Evolutionary conservation across 345 rosid species (phyloP).

Genomic region (Chamaenerion angustifolium): DNA sequence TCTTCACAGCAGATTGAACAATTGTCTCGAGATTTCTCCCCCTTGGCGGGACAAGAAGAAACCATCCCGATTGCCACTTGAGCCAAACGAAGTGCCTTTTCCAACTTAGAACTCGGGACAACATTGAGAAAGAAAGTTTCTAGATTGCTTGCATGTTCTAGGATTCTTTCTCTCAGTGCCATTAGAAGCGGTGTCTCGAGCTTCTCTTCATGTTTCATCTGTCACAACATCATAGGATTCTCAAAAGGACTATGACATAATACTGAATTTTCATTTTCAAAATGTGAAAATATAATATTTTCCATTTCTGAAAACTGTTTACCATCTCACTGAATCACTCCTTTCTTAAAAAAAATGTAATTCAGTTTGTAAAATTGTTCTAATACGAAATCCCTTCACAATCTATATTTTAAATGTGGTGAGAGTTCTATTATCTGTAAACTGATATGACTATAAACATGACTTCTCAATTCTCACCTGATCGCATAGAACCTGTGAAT

Average conservation of each 20-base stretch:
- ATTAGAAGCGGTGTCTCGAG: slow-evolving; percentile 51
- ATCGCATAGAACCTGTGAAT: slow-evolving; percentile 44
- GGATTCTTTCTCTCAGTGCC: slow-evolving; percentile 66
- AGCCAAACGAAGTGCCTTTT: slow-evolving; percentile 52
- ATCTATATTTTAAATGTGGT: too few relatives aligned
- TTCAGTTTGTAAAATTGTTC: too few relatives aligned
- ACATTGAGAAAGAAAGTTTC: slow-evolving; percentile 58
- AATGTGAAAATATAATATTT: too few relatives aligned
- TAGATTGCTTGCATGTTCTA: slow-evolving; percentile 46
- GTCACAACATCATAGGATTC: slow-evolving; percentile 14
- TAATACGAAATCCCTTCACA: too few relatives aligned
- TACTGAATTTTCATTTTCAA: background rate
- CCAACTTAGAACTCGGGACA: slow-evolving; percentile 39
- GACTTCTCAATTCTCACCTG: too few relatives aligned
- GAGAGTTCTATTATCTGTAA: background rate
- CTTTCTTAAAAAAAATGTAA: too few relatives aligned
- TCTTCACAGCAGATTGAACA: slow-evolving; percentile 90
- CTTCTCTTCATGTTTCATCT: slow-evolving; percentile 47
- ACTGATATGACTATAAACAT: background rate
- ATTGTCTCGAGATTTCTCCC: slow-evolving; percentile 31
- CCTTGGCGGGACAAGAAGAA: slow-evolving; percentile 24
- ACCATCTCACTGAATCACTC: too few relatives aligned
- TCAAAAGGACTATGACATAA: slow-evolving; percentile 2
- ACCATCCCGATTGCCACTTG: slow-evolving; percentile 72
- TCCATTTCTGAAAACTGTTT: too few relatives aligned